phyloP scores from a whole-genome alignment of 75 land plant species.

The Selaginella moellendorffii region DNA sequence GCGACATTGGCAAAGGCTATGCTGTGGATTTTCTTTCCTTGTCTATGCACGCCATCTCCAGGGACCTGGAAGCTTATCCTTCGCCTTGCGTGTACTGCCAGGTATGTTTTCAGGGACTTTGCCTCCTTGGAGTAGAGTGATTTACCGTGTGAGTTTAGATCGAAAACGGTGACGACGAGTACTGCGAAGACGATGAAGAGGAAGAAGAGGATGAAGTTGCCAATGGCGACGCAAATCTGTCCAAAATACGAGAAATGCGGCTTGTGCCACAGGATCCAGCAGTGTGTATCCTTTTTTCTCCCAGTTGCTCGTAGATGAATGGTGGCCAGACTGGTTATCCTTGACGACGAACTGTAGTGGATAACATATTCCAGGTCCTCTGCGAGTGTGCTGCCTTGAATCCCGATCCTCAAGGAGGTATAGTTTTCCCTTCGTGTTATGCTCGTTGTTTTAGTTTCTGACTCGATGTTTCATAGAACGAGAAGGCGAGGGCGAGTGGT shows the following conservation, averaged over 20 bases:
- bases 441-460: too few relatives aligned
- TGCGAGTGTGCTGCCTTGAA: conserved; percentile 94
- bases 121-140: too few relatives aligned
- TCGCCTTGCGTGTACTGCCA: conserved; percentile 88
- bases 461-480: conserved; percentile 29
- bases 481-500: conserved; percentile 85
- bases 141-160: too few relatives aligned
- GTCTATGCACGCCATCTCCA: conserved; percentile 86
- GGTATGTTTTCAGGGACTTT: too few relatives aligned
- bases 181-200: conserved; percentile 40
- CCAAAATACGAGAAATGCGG: conserved; percentile 74
- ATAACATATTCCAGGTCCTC: conserved; percentile 57
- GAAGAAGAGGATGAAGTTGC: conserved; percentile 41
- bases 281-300: conserved; percentile 51
- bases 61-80: conserved; percentile 81
- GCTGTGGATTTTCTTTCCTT: conserved; percentile 81
- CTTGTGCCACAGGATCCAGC: conserved; percentile 77
- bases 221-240: conserved; percentile 32
- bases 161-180: conserved; percentile 37
- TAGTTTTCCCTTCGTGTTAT: conserved; percentile 1
- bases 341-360: too few relatives aligned
- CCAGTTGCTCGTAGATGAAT: too few relatives aligned
- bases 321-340: too few relatives aligned
- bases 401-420: conserved; percentile 81
- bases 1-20: conserved; percentile 55